Base-by-base conservation (phyloP, 441 rosid species). In the Eugenia klotzschiana region DNA sequence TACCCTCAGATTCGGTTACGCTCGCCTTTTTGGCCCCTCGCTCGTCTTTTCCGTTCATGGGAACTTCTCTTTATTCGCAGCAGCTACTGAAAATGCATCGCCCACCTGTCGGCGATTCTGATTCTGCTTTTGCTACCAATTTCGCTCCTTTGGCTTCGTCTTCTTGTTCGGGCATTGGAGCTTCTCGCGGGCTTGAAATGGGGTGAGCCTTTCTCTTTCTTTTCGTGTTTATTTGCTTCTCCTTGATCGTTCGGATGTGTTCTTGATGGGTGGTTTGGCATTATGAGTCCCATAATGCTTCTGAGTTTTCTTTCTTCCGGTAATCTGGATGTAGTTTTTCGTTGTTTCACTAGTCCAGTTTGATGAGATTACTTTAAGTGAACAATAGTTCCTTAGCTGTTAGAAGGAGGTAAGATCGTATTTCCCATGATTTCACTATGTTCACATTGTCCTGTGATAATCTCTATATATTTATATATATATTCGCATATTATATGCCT, bases 21-120 rank as follows among this genome's bases (percentile, higher is more conserved):
- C n/a, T 81, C 22, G 29, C 79, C 29, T 22, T 18, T 6, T 43
- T 6, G 79, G 84, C 51, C 74, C 8, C 72, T n/a, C 56, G 14
- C 81, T 25, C 49, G 54, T n/a, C 50, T 18, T 73, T 74, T 72
- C 51, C 64, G 15, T 15, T 27, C 55, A 46, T 27, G 55, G 55
- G 81, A 1, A 46, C 57, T 18, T 46, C 10, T 51, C 81, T 69
- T n/a, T 81, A 82, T 49, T 83, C 85, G 82, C 74, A 33, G 40
- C 82, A 72, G 46, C 41, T 80, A 49, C 81, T 80, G 80, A 85
- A 85, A 73, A 91, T 94, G 93, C 93, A 87, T 80, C 82, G 60
- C 7, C 90, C 89, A 7, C 84, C 87, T 69, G 58, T 85, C 43
- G 84, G 54, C 49, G 89, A 85, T 60, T 87, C 89, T 43, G 51